Percentiles rank a stretch among this genome's conserved stretches.
Evolutionary conservation across 352 stramenopile genomes (phyloP).

Genomic region (Phytophthora syringae): DNA sequence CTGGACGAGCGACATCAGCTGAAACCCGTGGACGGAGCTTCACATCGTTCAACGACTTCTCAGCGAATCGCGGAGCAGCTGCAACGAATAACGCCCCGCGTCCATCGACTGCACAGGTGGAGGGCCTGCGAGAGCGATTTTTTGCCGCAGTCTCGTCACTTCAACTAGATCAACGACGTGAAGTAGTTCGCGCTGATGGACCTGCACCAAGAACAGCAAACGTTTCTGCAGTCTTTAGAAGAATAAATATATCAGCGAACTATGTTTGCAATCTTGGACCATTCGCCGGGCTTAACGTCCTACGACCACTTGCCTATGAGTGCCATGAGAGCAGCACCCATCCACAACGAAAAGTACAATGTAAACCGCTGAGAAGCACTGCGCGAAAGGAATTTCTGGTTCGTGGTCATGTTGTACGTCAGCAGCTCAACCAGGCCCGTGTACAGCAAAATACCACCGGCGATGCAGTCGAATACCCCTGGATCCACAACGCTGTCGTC

Average conservation of each 20-base stretch:
- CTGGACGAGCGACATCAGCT: conserved; percentile 5
- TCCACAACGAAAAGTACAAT: conserved; percentile 50
- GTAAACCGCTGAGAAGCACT: conserved; percentile 34
- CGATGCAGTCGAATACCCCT: conserved; percentile 69
- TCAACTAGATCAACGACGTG: conserved; percentile 17
- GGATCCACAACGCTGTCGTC: conserved; percentile 56
- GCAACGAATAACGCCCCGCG: conserved; percentile 13
- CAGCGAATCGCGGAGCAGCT: conserved; percentile 33
- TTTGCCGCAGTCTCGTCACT: conserved; percentile 47
- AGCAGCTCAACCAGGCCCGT: conserved; percentile 70
- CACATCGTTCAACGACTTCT: conserved; percentile 53
- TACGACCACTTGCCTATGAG: conserved; percentile 75
- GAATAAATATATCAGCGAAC: not conserved
- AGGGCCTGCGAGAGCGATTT: conserved; percentile 35
- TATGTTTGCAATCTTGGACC: too few species aligned
- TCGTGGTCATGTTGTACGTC: conserved; percentile 76
- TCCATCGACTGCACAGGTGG: conserved; percentile 32
- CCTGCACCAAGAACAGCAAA: not conserved
- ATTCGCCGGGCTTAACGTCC: too few species aligned
- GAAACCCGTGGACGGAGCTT: conserved; percentile 51
- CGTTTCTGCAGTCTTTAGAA: not conserved
- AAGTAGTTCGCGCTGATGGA: conserved; percentile 15
- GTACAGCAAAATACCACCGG: conserved; percentile 76
- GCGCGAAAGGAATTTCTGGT: conserved; percentile 52
- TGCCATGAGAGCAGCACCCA: conserved; percentile 62